Base-by-base conservation (phyloP, 1,284 basidiomycete species). In the Xerocomus nothofagi region DNA sequence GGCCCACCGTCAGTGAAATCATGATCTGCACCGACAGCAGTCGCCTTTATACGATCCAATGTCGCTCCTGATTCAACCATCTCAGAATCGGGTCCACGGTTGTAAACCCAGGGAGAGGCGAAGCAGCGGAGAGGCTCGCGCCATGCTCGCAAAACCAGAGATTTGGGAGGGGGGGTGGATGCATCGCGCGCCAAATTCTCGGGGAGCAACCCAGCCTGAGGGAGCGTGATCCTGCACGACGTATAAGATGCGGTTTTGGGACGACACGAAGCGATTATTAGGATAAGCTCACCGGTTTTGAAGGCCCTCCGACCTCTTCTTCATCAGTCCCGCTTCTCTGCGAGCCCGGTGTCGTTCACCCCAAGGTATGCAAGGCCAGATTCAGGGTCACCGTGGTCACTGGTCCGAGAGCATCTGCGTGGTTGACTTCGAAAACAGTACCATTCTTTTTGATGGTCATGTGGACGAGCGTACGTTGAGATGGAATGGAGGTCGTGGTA, bases 381-480 rank as follows among this genome's bases (percentile, higher is more conserved):
- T 38, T 82, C 82, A 6, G 74, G 74, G 39, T 83, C 81, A 0
- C 77, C 81, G n/a, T n/a, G n/a, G n/a, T n/a, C n/a, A n/a, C n/a
- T n/a, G n/a, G n/a, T n/a, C n/a, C n/a, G 0, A 91, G 67, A 0
- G 87, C 85, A 15, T 88, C 88, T 0, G 80, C 78, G 56, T 94
- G 92, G 51, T 74, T 77, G 42, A 95, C 78, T 65, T 94, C 92
- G 60, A 95, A 93, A 0, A 86, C 84, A 0, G 84, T 85, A 6
- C 93, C 93, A 56, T 91, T 90, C 58, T 86, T n/a, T n/a, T n/a
- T 85, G 12, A 92, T 74, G 0, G 92, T 90, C 0, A 88, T 86
- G 38, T 88, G 80, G 31, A 94, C 79, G 38, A 91, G 77, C 0
- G 89, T 91, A 55, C 91, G 86, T 61, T 91, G 56, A 94, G 74